Conservation (phyloP, 495 filamentous ascomycete genomes). For the Massariosphaeria phaeospora region DNA sequence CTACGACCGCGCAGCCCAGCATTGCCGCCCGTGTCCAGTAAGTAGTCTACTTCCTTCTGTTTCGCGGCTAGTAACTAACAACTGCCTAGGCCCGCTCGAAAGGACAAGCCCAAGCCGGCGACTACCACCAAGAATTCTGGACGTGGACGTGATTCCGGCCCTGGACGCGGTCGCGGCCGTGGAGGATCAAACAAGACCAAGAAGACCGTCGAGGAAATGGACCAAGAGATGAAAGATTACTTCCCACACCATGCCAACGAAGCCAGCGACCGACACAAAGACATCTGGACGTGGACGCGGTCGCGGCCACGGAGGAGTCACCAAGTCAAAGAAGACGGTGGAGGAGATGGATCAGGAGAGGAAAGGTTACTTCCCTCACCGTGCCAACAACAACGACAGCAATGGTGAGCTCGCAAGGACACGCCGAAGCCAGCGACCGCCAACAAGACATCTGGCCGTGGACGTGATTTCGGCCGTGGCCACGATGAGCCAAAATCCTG, state of each 20-base stretch:
- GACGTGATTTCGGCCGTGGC: too few species aligned
- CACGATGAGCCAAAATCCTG: too few species aligned
- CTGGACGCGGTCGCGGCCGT: constrained; percentile 39
- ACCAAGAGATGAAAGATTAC: constrained; percentile 92
- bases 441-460: too few species aligned
- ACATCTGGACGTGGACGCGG: constrained; percentile 47
- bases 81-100: constrained; percentile 41
- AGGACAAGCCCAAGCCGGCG: constrained; percentile 64
- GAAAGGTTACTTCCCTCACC: constrained; percentile 78
- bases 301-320: constrained; percentile 41
- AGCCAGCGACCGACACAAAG: constrained; percentile 72
- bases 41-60: constrained; percentile 35
- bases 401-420: too few species aligned
- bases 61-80: neutral
- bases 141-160: constrained; percentile 41
- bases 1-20: constrained; percentile 60
- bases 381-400: too few species aligned
- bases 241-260: constrained; percentile 66
- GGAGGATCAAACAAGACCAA: too few species aligned
- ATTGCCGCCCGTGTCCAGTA: constrained; percentile 84
- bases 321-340: constrained; percentile 76
- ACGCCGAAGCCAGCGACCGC: too few species aligned
- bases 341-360: constrained; percentile 94
- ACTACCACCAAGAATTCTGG: constrained; percentile 61
- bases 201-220: constrained; percentile 86